Percentiles rank a stretch among this genome's conserved stretches.
Conservation (phyloP, 1,284 basidiomycete species). For the Puccinia polysora region DNA sequence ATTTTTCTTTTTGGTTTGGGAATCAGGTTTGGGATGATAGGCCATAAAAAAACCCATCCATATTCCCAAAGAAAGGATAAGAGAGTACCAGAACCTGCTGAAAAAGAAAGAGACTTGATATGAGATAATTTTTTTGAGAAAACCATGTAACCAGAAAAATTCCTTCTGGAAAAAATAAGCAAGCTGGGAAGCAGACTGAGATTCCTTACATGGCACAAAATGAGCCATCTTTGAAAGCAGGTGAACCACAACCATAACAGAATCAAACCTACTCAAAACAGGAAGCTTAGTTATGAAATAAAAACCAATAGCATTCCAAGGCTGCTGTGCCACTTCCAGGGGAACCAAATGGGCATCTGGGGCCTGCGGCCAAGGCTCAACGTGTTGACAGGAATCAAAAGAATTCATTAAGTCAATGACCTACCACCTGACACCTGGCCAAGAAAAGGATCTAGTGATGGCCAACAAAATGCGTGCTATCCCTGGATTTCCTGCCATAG, state of each 20-base stretch:
- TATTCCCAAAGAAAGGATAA: background rate
- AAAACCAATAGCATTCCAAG: constrained; percentile 19
- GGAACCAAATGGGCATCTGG: background rate
- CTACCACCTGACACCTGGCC: background rate
- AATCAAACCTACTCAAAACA: background rate
- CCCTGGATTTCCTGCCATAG: constrained; percentile 5
- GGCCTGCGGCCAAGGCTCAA: background rate
- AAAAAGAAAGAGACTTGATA: constrained; percentile 3
- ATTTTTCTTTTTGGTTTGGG: constrained; percentile 16
- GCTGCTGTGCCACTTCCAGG: background rate
- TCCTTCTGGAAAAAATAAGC: background rate
- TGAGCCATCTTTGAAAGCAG: background rate
- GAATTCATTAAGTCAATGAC: background rate
- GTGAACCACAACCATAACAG: constrained; percentile 16
- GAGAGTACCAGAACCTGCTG: background rate
- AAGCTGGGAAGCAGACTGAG: background rate
- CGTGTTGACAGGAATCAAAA: constrained; percentile 10
- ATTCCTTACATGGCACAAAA: constrained; percentile 21
- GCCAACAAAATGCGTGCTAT: background rate
- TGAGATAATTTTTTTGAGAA: constrained; percentile 8
- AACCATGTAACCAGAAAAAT: constrained; percentile 15
- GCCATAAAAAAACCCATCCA: background rate
- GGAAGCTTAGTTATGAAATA: constrained; percentile 35
- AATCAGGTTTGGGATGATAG: constrained; percentile 16
- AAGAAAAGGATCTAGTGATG: background rate